These are phyloP conservation scores for Lasiosphaeris hirsuta DNA, from an alignment of 495 filamentous ascomycete species.

Conservation along the genomic window DNA sequence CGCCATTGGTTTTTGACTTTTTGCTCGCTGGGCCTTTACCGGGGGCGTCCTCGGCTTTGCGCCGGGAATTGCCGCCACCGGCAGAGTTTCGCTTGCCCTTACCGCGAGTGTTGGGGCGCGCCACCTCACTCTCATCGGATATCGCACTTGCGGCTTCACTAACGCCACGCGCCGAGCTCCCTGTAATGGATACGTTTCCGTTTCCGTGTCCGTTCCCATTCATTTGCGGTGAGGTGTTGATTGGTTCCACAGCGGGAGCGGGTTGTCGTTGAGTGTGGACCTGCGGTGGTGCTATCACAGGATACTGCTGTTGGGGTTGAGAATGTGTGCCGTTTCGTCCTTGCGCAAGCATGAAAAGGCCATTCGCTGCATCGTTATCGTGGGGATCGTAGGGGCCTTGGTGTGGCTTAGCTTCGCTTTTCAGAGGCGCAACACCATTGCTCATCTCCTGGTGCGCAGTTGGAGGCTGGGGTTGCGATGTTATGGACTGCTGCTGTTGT, in stretches of 20 bases:
- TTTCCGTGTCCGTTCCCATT: slow-evolving; percentile 46
- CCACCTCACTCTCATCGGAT: slow-evolving; percentile 71
- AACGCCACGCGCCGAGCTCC: slow-evolving; percentile 47
- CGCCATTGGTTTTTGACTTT: slow-evolving; percentile 63
- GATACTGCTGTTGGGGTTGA: slow-evolving; percentile 49
- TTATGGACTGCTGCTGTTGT: slow-evolving; percentile 46
- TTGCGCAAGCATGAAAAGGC: slow-evolving; percentile 85
- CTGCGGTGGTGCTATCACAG: slow-evolving; percentile 47
- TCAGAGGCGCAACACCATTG: slow-evolving; percentile 37
- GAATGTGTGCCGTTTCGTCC: slow-evolving; percentile 56
- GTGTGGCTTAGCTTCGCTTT: slow-evolving; percentile 43
- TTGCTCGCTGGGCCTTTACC: slow-evolving; percentile 66
- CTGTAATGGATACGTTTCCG: slow-evolving; percentile 40
- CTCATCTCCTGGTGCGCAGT: slow-evolving; percentile 28
- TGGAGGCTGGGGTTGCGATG: slow-evolving; percentile 42
- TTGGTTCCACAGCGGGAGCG: slow-evolving; percentile 33
- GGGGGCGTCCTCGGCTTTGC: slow-evolving; percentile 76
- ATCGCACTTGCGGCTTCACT: slow-evolving; percentile 68
- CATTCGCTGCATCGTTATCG: slow-evolving; percentile 94
- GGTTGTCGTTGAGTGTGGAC: slow-evolving; percentile 34
- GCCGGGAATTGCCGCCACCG: slow-evolving; percentile 48
- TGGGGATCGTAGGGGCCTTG: slow-evolving; percentile 72
- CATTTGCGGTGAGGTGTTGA: slow-evolving; percentile 52
- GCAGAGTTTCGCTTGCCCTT: slow-evolving; percentile 64
- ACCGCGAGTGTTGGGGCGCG: slow-evolving; percentile 56